These are phyloP conservation scores for Blepharisma japonicum DNA, from an alignment of 73 alveolate species.

Conservation along the genomic window DNA sequence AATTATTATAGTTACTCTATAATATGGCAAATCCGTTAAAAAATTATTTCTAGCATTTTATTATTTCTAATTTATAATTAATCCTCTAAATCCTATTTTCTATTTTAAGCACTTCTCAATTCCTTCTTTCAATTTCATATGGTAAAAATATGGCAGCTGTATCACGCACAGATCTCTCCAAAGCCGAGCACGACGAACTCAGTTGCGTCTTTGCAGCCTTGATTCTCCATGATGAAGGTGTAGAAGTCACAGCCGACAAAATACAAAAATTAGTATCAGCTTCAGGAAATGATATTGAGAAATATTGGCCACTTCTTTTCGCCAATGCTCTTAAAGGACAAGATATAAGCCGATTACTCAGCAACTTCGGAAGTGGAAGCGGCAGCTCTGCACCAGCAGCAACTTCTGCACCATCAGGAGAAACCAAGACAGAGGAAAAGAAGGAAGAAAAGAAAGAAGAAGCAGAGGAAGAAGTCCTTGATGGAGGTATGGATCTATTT, in stretches of 20 bases:
- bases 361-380: constrained; percentile 69
- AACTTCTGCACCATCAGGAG: constrained; percentile 31
- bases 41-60: too few species aligned
- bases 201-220: constrained; percentile 86
- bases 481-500: constrained; percentile 23
- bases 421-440: constrained; percentile 29
- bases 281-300: constrained; percentile 83
- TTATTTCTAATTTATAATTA: too few species aligned
- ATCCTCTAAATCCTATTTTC: too few species aligned
- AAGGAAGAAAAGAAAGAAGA: too few species aligned
- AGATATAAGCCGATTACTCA: constrained; percentile 59
- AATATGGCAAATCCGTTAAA: too few species aligned
- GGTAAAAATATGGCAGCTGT: constrained; percentile 52
- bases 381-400: constrained; percentile 48
- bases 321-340: constrained; percentile 80
- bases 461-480: neutral
- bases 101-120: too few species aligned
- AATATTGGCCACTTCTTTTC: constrained; percentile 86
- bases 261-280: constrained; percentile 70
- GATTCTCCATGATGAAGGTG: constrained; percentile 77
- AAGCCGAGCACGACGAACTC: constrained; percentile 86
- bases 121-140: too few species aligned
- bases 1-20: too few species aligned
- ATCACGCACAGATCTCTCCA: constrained; percentile 61
- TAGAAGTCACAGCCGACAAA: constrained; percentile 72